phyloP scores from a whole-genome alignment of 805 yeast genomes.

The Saitoella complicata region DNA sequence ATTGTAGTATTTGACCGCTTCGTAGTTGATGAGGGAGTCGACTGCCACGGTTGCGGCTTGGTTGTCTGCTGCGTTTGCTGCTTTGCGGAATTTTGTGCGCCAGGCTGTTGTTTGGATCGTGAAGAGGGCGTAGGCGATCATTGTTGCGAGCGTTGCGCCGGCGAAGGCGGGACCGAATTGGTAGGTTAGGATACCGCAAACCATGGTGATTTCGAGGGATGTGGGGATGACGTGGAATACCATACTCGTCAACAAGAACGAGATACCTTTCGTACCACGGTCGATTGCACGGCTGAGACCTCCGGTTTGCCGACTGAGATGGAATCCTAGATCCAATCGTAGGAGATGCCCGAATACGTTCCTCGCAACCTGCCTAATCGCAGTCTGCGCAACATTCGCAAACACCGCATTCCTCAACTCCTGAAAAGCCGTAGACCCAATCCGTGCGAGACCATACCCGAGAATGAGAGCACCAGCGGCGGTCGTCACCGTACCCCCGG shows the following conservation, averaged over 20 bases:
- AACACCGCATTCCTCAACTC: constrained; percentile 90
- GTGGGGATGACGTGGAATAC: constrained; percentile 95
- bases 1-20: constrained; percentile 86
- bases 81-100: constrained; percentile 83
- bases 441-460: constrained; percentile 86
- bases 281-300: constrained; percentile 93
- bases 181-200: constrained; percentile 78
- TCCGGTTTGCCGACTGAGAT: constrained; percentile 82
- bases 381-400: constrained; percentile 88
- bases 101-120: constrained; percentile 89
- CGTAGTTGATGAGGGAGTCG: constrained; percentile 86
- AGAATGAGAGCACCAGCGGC: constrained; percentile 52
- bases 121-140: constrained; percentile 75
- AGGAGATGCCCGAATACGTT: constrained; percentile 75
- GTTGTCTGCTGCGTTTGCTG: constrained; percentile 85
- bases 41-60: constrained; percentile 89
- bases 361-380: constrained; percentile 76
- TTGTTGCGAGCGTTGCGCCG: constrained; percentile 70
- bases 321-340: constrained; percentile 76
- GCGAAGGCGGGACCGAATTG: constrained; percentile 85
- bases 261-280: constrained; percentile 93
- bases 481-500: constrained; percentile 46
- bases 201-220: constrained; percentile 78
- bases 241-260: constrained; percentile 85
- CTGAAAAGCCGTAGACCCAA: constrained; percentile 88